Conservation (phyloP, 441 rosid species). For the Bocquillonia castaneifolia region DNA sequence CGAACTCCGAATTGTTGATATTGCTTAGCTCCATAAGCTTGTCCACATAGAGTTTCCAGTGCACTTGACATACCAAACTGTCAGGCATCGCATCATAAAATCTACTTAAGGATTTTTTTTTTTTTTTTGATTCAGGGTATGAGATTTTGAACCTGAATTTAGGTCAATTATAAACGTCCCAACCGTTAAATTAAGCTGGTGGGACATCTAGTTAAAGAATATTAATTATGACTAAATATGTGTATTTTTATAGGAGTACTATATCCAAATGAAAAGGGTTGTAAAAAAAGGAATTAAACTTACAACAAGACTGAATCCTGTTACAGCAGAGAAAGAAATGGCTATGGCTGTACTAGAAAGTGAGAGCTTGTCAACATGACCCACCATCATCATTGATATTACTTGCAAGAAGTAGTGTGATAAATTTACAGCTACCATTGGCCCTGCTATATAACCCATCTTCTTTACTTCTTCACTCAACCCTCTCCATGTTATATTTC, state of each 20-base stretch:
- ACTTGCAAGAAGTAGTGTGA: conserved; percentile 33
- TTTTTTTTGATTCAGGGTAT: too few relatives aligned
- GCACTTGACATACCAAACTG: conserved; percentile 75
- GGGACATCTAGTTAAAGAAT: too few relatives aligned
- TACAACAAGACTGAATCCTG: conserved; percentile 44
- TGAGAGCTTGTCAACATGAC: conserved; percentile 42
- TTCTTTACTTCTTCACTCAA: conserved; percentile 29
- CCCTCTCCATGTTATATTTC: conserved; percentile 4
- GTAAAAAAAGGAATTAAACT: background rate
- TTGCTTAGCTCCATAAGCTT: conserved; percentile 69
- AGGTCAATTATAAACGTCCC: too few relatives aligned
- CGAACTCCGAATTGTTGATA: conserved; percentile 54
- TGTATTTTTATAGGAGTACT: too few relatives aligned
- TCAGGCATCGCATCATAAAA: background rate
- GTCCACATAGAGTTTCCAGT: conserved; percentile 71
- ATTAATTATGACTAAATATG: too few relatives aligned
- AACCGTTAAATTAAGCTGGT: too few relatives aligned
- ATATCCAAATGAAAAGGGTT: background rate
- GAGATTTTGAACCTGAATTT: too few relatives aligned
- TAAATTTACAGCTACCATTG: conserved; percentile 35
- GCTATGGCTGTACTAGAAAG: conserved; percentile 48
- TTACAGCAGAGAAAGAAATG: conserved; percentile 36
- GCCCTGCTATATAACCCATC: conserved; percentile 30
- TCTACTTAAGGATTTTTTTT: too few relatives aligned
- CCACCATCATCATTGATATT: conserved; percentile 35